Percentiles rank a stretch among this genome's conserved stretches.
Evolutionary conservation across 2,329 filamentous ascomycete genomes (phyloP).

Genomic region (Colletotrichum camelliae): DNA sequence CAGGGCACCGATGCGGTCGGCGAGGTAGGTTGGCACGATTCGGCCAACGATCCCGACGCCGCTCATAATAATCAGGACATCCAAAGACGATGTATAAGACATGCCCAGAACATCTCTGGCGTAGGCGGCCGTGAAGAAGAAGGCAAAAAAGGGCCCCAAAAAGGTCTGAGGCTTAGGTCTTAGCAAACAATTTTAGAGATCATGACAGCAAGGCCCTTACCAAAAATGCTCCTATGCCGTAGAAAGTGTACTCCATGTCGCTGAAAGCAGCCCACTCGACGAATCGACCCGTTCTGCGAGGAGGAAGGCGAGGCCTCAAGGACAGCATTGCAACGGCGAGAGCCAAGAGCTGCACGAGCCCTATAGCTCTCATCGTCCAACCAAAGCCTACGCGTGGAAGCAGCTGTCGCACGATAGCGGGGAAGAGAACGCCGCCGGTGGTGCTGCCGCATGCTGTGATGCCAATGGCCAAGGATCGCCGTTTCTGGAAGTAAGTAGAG

Average conservation of each 20-base stretch:
- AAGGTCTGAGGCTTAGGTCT: conserved; percentile 40
- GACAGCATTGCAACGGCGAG: conserved; percentile 41
- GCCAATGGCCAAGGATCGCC: conserved; percentile 65
- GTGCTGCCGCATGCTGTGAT: conserved; percentile 65
- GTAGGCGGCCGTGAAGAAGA: conserved; percentile 63
- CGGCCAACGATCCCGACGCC: conserved; percentile 56
- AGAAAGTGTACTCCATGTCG: conserved; percentile 48
- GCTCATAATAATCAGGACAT: conserved; percentile 57
- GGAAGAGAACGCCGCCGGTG: conserved; percentile 62
- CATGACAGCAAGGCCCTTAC: conserved; percentile 3
- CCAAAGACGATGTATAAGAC: conserved; percentile 39
- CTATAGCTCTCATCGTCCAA: conserved; percentile 65
- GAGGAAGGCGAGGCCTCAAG: conserved; percentile 45
- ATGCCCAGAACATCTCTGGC: conserved; percentile 43
- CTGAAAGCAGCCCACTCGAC: conserved; percentile 51
- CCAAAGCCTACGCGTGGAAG: conserved; percentile 60
- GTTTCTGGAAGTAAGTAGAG: conserved; percentile 68
- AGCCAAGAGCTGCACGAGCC: conserved; percentile 59
- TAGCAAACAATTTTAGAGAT: neutral
- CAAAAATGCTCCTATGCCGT: conserved; percentile 38
- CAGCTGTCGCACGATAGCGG: conserved; percentile 60
- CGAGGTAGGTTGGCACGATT: conserved; percentile 50
- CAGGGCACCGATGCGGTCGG: conserved; percentile 54
- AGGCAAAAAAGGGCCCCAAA: conserved; percentile 60
- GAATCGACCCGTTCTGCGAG: conserved; percentile 41